A percentile compares a stretch with the other conserved stretches of the same genome.
These are phyloP conservation scores for Vararia minispora DNA, from an alignment of 768 basidiomycete genomes.

Conservation along the genomic window DNA sequence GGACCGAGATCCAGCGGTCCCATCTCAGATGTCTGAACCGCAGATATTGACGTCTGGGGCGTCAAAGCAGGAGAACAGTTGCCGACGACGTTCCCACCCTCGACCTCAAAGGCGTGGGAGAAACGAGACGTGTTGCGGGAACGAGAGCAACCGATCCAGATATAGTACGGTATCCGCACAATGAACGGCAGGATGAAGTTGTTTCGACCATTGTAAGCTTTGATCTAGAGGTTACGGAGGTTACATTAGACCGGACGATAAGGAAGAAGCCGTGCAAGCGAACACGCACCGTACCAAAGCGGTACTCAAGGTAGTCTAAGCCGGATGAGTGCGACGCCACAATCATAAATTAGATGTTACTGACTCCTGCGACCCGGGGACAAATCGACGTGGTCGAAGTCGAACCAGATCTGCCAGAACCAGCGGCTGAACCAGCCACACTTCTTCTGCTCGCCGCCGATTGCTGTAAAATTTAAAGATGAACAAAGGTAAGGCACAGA, in stretches of 20 bases:
- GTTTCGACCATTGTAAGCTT: constrained; percentile 65
- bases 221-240: constrained; percentile 27
- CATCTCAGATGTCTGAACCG: constrained; percentile 24
- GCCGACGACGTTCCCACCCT: constrained; percentile 48
- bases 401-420: constrained; percentile 74
- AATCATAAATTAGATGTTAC: too few species aligned
- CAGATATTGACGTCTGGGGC: constrained; percentile 16
- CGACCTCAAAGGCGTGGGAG: constrained; percentile 49
- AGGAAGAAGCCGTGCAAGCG: background rate
- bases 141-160: constrained; percentile 65
- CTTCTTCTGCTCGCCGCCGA: constrained; percentile 29
- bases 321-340: too few species aligned
- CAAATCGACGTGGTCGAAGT: constrained; percentile 34
- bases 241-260: background rate
- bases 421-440: constrained; percentile 56
- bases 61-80: constrained; percentile 27
- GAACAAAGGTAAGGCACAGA: too few species aligned
- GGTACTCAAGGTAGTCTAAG: constrained; percentile 70
- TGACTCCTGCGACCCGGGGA: too few species aligned
- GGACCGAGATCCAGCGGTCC: constrained; percentile 24
- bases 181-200: constrained; percentile 31
- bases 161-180: constrained; percentile 47
- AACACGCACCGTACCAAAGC: constrained; percentile 55
- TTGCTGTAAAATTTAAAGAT: too few species aligned
- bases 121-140: constrained; percentile 44